A percentile compares a stretch with the other conserved stretches of the same genome.
These are phyloP conservation scores for Tetracladium setigerum DNA, from an alignment of 495 filamentous ascomycete genomes.

Conservation along the genomic window DNA sequence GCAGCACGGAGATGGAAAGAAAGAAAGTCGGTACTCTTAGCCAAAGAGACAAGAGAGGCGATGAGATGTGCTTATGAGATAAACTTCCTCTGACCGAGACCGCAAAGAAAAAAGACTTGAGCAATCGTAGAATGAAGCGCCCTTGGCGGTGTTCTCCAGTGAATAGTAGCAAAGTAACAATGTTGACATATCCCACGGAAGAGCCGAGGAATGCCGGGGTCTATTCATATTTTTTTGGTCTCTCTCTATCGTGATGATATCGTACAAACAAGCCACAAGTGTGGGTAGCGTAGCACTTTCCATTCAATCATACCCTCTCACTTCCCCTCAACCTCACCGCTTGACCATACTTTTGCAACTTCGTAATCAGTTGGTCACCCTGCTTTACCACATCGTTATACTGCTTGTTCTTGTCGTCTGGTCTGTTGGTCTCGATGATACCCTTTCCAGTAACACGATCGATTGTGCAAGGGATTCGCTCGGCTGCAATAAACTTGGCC, in stretches of 20 bases:
- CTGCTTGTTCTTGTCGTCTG: conserved; percentile 98
- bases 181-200: no score
- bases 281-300: not conserved
- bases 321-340: conserved; percentile 89
- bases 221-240: conserved; percentile 2
- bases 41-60: no score
- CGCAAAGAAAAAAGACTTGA: no score
- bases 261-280: conserved; percentile 8
- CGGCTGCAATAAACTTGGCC: conserved; percentile 92
- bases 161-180: no score
- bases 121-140: no score
- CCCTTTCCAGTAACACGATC: conserved; percentile 84
- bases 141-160: no score
- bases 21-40: no score
- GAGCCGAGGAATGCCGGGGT: no score
- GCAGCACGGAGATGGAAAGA: no score
- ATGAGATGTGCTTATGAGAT: no score
- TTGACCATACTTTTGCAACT: conserved; percentile 98
- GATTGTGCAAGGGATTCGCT: conserved; percentile 91
- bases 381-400: conserved; percentile 96
- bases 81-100: no score
- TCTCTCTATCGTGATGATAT: conserved; percentile 15
- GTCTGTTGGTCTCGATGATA: conserved; percentile 94
- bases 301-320: conserved; percentile 56
- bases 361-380: conserved; percentile 93